phyloP scores from a whole-genome alignment of 345 rosid genomes.

The Rhodamnia rubescens region DNA sequence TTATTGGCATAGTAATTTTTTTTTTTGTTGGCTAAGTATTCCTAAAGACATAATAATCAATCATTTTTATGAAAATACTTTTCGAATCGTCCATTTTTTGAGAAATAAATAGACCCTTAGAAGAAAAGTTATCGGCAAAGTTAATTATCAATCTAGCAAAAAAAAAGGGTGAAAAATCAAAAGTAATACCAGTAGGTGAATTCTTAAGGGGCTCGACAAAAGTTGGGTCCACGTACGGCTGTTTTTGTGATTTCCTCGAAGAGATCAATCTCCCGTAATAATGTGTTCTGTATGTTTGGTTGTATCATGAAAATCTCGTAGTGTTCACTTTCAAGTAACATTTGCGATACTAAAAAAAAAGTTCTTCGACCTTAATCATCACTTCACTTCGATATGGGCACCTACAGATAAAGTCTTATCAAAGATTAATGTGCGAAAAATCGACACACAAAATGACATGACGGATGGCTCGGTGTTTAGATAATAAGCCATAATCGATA shows the following conservation, averaged over 20 bases:
- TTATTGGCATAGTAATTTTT: too few species aligned
- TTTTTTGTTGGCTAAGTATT: not conserved
- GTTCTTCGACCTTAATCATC: not conserved
- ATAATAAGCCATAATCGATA: not conserved
- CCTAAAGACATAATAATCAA: not conserved
- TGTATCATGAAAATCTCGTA: not conserved
- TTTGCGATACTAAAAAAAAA: not conserved
- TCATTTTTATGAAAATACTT: not conserved
- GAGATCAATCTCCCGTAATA: not conserved
- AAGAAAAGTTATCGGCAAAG: not conserved
- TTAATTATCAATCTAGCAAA: not conserved
- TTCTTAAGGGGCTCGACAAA: not conserved
- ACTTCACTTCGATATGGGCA: not conserved
- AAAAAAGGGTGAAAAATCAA: not conserved
- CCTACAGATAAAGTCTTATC: not conserved
- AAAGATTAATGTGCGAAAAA: not conserved
- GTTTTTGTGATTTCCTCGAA: not conserved
- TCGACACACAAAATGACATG: not conserved
- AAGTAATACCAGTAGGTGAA: not conserved
- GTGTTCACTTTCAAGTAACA: not conserved
- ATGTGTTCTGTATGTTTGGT: rapidly evolving
- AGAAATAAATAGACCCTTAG: rapidly evolving
- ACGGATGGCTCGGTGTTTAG: too few species aligned
- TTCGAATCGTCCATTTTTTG: not conserved
- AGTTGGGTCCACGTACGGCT: not conserved